Evolutionary conservation across 176 grass and related monocot genomes (phyloP), one percentile per base, ranked within the genome.

Genomic region (Dendrocalamus sinicus): DNA sequence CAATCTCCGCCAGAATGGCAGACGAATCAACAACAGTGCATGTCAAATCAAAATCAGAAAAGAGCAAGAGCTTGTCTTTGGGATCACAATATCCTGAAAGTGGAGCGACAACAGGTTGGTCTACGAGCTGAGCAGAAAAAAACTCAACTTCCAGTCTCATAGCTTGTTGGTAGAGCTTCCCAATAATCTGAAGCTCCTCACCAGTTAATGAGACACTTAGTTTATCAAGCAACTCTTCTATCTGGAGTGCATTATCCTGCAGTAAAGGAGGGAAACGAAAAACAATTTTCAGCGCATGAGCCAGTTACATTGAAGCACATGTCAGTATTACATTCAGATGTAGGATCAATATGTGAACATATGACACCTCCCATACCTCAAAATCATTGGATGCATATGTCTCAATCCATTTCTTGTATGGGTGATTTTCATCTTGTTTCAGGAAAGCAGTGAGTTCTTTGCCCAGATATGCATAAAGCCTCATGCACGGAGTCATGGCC

Each of bases 1-100:
- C 91, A 53, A 98, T 94, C 66, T 98, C 96, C 50, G 93, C 93
- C 79, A 98, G 82, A 89, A 95, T 89, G 50, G 93, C 96, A 45
- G 96, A 98, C 2, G 96, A 98, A 87, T 98, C 92, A 79, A 95
- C 84, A 81, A 92, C 83, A 78, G 90, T 98, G 78, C 96, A 98
- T 43, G 96, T 98, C 89, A 96, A 92, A 83, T 98, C 96, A 94
- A 98, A 98, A 90, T 98, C 96, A 65, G 91, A 98, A 74, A 96
- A 96, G 39, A 98, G 64, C 80, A 92, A 67, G 47, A 98, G 84
- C 64, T 91, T 91, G 68, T 87, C 79, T 84, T 89, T 92, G 24
- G 84, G 84, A 79, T 86, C 86, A 84, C 87, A 89, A 40, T 89
- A 88, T 94, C 78, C 92, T 92, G 87, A 81, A 79, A 96, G 86